Conservation (phyloP, 192 early-diverging fungal species). For the Entomortierella chlamydospora region DNA sequence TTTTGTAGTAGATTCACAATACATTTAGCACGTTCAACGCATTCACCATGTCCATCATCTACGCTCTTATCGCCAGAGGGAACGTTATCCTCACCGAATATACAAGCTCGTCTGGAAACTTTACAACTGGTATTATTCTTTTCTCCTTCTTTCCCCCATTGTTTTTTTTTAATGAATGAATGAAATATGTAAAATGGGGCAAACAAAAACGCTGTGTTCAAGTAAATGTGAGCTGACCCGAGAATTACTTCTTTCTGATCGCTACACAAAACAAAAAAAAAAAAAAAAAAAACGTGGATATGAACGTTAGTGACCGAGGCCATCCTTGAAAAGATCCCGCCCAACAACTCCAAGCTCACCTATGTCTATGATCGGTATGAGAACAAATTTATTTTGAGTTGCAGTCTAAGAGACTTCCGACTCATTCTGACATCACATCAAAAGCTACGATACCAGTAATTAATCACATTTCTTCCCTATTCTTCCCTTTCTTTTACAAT, state of each 20-base stretch:
- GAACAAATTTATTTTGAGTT: background rate
- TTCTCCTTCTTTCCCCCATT: background rate
- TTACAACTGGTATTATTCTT: slow-evolving; percentile 65
- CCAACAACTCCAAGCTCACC: slow-evolving; percentile 91
- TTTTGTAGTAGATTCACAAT: too few species aligned
- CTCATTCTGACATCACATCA: slow-evolving; percentile 3
- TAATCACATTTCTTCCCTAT: background rate
- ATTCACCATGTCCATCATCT: slow-evolving; percentile 76
- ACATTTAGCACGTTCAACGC: background rate
- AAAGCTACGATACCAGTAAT: background rate
- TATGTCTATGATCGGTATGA: slow-evolving; percentile 89
- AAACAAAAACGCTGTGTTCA: too few species aligned
- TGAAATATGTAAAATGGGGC: too few species aligned
- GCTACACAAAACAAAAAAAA: too few species aligned
- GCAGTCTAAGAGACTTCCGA: background rate
- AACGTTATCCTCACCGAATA: slow-evolving; percentile 84
- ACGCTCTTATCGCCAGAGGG: slow-evolving; percentile 83
- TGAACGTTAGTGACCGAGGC: slow-evolving; percentile 75
- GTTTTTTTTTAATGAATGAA: background rate
- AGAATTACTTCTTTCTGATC: too few species aligned
- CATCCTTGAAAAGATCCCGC: slow-evolving; percentile 90
- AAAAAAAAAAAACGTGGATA: too few species aligned
- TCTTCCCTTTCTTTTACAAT: background rate
- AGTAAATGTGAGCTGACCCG: too few species aligned
- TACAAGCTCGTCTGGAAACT: slow-evolving; percentile 84